Evolutionary conservation across 129 eudicot species (phyloP).

Genomic region (Tagetes patula): DNA sequence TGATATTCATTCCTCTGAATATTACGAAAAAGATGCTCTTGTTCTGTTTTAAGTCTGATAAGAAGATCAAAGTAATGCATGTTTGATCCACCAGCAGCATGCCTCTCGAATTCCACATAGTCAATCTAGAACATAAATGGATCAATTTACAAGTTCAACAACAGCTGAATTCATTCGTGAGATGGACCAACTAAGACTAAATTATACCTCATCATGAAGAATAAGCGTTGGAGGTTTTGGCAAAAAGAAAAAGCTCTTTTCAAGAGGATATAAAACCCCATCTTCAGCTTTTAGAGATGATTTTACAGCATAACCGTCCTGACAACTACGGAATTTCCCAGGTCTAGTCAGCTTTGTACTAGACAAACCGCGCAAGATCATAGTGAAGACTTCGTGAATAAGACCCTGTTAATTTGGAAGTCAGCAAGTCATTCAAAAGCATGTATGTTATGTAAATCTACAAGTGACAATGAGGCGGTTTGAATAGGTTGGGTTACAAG

Average conservation of each 20-base stretch:
- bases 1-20: constrained; percentile 96
- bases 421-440: constrained; percentile 13
- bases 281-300: constrained; percentile 97
- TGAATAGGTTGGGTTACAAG: neutral
- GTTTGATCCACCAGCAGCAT: constrained; percentile 93
- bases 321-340: constrained; percentile 88
- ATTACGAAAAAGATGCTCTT: constrained; percentile 94
- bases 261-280: constrained; percentile 90
- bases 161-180: constrained; percentile 6
- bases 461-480: neutral
- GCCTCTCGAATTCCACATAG: constrained; percentile 94
- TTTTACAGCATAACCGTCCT: constrained; percentile 92
- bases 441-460: neutral
- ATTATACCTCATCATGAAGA: constrained; percentile 89
- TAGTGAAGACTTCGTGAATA: constrained; percentile 78
- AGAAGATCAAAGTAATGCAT: constrained; percentile 98
- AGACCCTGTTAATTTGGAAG: constrained; percentile 57
- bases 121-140: constrained; percentile 53
- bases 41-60: constrained; percentile 81
- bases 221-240: constrained; percentile 98
- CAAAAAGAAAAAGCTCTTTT: constrained; percentile 91
- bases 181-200: neutral
- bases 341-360: constrained; percentile 88
- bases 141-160: constrained; percentile 7
- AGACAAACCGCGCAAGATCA: constrained; percentile 83